These are phyloP conservation scores for Setaria viridis DNA, from an alignment of 202 grass and related monocot genomes.

Conservation along the genomic window DNA sequence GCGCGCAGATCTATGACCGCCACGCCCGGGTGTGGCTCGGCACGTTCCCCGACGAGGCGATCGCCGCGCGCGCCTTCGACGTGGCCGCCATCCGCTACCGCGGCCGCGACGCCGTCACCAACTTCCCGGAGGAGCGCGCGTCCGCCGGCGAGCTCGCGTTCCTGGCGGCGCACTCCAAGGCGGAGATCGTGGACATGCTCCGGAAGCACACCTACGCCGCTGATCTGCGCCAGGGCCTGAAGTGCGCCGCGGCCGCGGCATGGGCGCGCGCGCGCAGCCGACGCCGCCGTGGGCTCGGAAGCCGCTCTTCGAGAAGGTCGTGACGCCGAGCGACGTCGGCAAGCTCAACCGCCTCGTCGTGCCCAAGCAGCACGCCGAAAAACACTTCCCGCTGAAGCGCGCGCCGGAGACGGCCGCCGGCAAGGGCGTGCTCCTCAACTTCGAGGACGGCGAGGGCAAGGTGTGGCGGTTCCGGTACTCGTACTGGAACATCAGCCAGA, in stretches of 20 bases:
- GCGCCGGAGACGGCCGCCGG: conserved; percentile 21
- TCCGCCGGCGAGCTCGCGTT: conserved; percentile 57
- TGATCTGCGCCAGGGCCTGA: conserved; percentile 56
- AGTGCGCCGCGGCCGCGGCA: conserved; percentile 29
- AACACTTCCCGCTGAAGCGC: conserved; percentile 64
- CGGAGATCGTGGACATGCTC: conserved; percentile 89
- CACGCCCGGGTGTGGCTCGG: conserved; percentile 88
- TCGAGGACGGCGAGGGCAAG: conserved; percentile 82
- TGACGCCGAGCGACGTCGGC: conserved; percentile 88
- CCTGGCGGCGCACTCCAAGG: conserved; percentile 72
- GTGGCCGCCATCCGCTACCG: conserved; percentile 81
- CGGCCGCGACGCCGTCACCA: conserved; percentile 67
- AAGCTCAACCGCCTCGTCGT: conserved; percentile 91
- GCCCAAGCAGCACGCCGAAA: conserved; percentile 92
- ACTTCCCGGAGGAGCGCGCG: conserved; percentile 50
- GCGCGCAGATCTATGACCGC: conserved; percentile 87
- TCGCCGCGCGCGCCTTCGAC: conserved; percentile 74
- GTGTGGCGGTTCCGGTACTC: conserved; percentile 92
- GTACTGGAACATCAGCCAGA: conserved; percentile 97
- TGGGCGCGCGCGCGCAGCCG: conserved; percentile 23
- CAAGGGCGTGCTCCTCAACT: conserved; percentile 83
- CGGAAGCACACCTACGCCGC: conserved; percentile 87
- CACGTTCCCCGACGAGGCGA: conserved; percentile 65
- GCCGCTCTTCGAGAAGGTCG: conserved; percentile 74
- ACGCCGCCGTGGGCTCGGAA: conserved; percentile 51